phyloP scores from a whole-genome alignment of 768 basidiomycete species.

The Boletus fagicola region DNA sequence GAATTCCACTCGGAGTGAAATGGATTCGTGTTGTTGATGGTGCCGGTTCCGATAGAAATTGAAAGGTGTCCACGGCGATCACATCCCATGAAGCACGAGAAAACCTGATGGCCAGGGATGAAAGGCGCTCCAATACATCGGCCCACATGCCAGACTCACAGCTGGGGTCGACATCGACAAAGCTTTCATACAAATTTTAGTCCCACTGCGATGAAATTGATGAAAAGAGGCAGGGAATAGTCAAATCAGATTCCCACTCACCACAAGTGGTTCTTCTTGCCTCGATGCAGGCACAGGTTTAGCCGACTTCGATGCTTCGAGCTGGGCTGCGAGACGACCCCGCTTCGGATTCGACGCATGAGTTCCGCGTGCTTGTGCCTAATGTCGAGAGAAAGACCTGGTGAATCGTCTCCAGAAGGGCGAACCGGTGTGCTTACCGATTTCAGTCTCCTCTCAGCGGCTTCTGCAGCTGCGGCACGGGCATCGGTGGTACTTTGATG shows the following conservation, averaged over 20 bases:
- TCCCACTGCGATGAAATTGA: slow-evolving; percentile 42
- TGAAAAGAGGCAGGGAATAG: slow-evolving; percentile 27
- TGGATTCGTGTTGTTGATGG: slow-evolving; percentile 23
- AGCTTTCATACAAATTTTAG: slow-evolving; percentile 27
- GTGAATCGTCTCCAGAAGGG: slow-evolving; percentile 27
- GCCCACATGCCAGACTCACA: slow-evolving; percentile 27
- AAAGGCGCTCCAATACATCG: slow-evolving; percentile 16
- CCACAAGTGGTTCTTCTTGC: slow-evolving; percentile 44
- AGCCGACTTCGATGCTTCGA: slow-evolving; percentile 39
- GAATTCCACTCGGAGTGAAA: slow-evolving; percentile 23
- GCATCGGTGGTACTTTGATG: slow-evolving; percentile 38
- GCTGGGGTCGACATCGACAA: slow-evolving; percentile 21
- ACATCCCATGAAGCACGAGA: slow-evolving; percentile 33
- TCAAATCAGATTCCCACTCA: slow-evolving; percentile 33
- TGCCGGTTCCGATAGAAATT: slow-evolving; percentile 35
- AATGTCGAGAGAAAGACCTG: slow-evolving; percentile 6
- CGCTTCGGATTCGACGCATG: slow-evolving; percentile 44
- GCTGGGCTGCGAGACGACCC: slow-evolving; percentile 43
- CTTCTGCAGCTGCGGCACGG: slow-evolving; percentile 58
- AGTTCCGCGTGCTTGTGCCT: slow-evolving; percentile 45
- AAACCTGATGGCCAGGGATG: slow-evolving; percentile 34
- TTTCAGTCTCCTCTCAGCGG: slow-evolving; percentile 59
- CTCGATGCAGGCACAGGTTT: slow-evolving; percentile 38
- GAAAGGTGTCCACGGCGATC: slow-evolving; percentile 32
- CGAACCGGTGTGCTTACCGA: slow-evolving; percentile 41